Evolutionary conservation across 2,329 filamentous ascomycete genomes (phyloP).

Genomic region (Neofusicoccum parvum): DNA sequence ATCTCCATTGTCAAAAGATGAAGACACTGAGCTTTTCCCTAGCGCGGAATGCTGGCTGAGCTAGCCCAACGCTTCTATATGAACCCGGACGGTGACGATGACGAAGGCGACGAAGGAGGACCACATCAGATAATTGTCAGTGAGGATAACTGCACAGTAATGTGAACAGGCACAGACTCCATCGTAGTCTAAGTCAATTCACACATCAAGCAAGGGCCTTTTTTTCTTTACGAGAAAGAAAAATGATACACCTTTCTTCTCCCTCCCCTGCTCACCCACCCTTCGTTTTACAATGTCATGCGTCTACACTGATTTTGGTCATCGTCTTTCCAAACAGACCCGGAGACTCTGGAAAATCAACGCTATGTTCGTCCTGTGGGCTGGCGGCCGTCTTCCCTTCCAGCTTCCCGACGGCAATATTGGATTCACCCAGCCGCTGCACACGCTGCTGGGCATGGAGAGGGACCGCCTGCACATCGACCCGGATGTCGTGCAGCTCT

Average conservation of each 20-base stretch:
- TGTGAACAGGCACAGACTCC: not conserved
- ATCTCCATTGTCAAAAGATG: not conserved
- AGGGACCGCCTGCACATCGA: too few relatives aligned
- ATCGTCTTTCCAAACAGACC: too few relatives aligned
- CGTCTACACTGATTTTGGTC: not conserved
- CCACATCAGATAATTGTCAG: slow-evolving; percentile 6
- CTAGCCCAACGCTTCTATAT: slow-evolving; percentile 37
- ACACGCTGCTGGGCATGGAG: too few relatives aligned
- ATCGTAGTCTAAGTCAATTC: too few relatives aligned
- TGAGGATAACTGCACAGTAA: slow-evolving; percentile 13
- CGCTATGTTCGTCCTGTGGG: too few relatives aligned
- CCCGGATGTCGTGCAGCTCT: too few relatives aligned
- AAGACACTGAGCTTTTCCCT: not conserved
- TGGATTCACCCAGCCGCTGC: too few relatives aligned
- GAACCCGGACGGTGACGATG: slow-evolving; percentile 26
- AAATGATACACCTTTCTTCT: not conserved
- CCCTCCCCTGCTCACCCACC: not conserved
- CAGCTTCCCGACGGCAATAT: too few relatives aligned
- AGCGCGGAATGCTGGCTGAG: slow-evolving; percentile 39
- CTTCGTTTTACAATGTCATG: not conserved
- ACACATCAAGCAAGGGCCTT: too few relatives aligned
- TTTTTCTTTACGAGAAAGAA: not conserved
- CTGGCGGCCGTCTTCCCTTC: too few relatives aligned
- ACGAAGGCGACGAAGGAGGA: slow-evolving; percentile 24
- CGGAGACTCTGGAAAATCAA: too few relatives aligned